Evolutionary conservation across 208 protist species (phyloP).

Genomic region (Trypanosoma rangeli): DNA sequence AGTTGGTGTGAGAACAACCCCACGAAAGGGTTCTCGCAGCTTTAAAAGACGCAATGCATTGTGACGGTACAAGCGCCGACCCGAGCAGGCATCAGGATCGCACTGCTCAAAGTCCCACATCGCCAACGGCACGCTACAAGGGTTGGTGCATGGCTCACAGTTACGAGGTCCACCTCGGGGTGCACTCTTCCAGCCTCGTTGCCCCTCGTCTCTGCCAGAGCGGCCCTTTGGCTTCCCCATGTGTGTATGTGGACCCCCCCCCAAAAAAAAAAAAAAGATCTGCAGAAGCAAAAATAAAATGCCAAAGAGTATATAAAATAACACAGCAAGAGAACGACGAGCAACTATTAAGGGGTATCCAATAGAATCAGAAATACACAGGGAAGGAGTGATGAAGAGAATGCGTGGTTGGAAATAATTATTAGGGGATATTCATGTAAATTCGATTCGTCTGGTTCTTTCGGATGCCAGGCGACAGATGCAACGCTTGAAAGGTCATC

Average conservation of each 20-base stretch:
- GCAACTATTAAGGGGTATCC: too few species aligned
- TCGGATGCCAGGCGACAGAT: neutral
- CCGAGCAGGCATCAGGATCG: conserved; percentile 98
- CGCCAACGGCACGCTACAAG: conserved; percentile 84
- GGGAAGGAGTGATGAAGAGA: too few species aligned
- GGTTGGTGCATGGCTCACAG: conserved; percentile 49
- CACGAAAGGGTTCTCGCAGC: conserved; percentile 89
- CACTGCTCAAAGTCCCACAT: conserved; percentile 99
- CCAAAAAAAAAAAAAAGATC: neutral
- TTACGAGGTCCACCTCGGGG: conserved; percentile 24
- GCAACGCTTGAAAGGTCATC: neutral
- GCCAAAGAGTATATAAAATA: too few species aligned
- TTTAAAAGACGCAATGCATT: conserved; percentile 89
- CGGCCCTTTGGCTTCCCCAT: conserved; percentile 1
- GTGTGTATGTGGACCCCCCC: neutral
- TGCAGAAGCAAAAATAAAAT: too few species aligned
- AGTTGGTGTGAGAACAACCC: conserved; percentile 95
- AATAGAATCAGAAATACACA: too few species aligned
- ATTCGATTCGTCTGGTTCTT: neutral
- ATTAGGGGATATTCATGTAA: neutral
- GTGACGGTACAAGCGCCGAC: conserved; percentile 92
- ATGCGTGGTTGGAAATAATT: too few species aligned
- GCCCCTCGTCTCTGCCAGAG: neutral
- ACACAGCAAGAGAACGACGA: too few species aligned
- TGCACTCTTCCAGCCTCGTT: neutral